Evolutionary conservation across 768 basidiomycete genomes (phyloP).

Genomic region (Hypholoma sublateritium): DNA sequence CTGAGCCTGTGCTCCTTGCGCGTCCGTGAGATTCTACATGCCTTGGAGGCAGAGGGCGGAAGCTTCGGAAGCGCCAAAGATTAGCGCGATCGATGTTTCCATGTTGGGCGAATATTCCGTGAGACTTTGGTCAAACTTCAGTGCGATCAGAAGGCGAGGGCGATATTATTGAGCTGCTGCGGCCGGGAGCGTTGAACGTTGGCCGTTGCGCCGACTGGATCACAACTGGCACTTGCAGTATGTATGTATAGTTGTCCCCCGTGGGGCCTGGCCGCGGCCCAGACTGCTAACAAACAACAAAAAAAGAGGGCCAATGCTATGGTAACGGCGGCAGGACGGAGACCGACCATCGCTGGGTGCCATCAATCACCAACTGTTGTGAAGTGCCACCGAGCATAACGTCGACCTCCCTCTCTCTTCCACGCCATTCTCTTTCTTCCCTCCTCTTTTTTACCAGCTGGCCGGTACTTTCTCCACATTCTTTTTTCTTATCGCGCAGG

Average conservation of each 20-base stretch:
- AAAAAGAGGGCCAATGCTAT: constrained; percentile 18
- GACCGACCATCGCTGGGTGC: neutral
- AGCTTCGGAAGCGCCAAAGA: too few relatives aligned
- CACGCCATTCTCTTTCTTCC: constrained; percentile 24
- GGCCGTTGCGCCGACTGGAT: neutral
- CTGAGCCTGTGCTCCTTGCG: too few relatives aligned
- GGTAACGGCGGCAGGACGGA: constrained; percentile 14
- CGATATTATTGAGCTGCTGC: too few relatives aligned
- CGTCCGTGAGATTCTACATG: too few relatives aligned
- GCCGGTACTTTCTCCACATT: constrained; percentile 42
- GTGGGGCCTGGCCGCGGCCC: neutral
- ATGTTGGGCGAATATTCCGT: too few relatives aligned
- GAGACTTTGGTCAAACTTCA: too few relatives aligned
- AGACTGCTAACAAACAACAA: constrained; percentile 1
- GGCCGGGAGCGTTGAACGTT: neutral
- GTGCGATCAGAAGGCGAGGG: too few relatives aligned
- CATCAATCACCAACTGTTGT: constrained; percentile 14
- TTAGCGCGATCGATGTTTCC: too few relatives aligned
- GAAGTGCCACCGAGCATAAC: constrained; percentile 15
- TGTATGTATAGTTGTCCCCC: neutral
- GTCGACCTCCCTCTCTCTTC: constrained; percentile 9
- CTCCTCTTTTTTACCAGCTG: constrained; percentile 37
- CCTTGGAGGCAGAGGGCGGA: too few relatives aligned
- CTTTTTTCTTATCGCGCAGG: constrained; percentile 38
- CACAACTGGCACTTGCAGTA: neutral